A percentile compares a stretch with the other conserved stretches of the same genome.
These are phyloP conservation scores for Isoetes taiwanensis DNA, from an alignment of 75 land plant species.

Conservation along the genomic window DNA sequence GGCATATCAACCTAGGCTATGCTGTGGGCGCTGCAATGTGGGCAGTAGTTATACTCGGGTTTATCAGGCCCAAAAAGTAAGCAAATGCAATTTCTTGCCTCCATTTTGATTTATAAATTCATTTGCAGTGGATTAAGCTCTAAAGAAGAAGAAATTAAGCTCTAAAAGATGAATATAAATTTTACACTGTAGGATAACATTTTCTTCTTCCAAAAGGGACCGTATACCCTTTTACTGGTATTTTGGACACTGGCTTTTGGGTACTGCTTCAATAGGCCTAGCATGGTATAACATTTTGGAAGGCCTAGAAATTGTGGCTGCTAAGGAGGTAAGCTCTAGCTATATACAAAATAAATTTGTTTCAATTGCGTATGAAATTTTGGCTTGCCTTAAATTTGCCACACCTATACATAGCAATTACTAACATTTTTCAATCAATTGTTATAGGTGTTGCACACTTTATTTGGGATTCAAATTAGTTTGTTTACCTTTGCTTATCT, in stretches of 20 bases:
- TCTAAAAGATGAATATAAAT: no score
- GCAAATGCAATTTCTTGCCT: neutral
- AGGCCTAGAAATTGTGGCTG: neutral
- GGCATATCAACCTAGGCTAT: conserved; percentile 6
- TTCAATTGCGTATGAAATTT: neutral
- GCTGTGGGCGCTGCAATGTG: neutral
- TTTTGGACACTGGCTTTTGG: conserved; percentile 10
- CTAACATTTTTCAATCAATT: neutral
- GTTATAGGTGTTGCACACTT: neutral
- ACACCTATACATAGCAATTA: neutral
- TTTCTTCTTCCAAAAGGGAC: no score
- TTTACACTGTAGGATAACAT: no score
- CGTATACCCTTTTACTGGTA: no score
- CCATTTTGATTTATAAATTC: no score
- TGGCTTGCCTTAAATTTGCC: neutral
- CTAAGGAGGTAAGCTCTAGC: neutral
- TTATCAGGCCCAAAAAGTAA: conserved; percentile 10
- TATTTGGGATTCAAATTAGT: conserved; percentile 5
- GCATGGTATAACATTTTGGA: conserved; percentile 14
- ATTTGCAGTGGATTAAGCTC: neutral
- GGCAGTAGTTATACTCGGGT: neutral
- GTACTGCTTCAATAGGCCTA: conserved; percentile 3
- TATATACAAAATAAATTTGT: no score
- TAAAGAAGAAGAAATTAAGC: no score
- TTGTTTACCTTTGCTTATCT: conserved; percentile 9